Conservation (phyloP, 371 early-diverging fungal species). For the Mortierella sp. region DNA sequence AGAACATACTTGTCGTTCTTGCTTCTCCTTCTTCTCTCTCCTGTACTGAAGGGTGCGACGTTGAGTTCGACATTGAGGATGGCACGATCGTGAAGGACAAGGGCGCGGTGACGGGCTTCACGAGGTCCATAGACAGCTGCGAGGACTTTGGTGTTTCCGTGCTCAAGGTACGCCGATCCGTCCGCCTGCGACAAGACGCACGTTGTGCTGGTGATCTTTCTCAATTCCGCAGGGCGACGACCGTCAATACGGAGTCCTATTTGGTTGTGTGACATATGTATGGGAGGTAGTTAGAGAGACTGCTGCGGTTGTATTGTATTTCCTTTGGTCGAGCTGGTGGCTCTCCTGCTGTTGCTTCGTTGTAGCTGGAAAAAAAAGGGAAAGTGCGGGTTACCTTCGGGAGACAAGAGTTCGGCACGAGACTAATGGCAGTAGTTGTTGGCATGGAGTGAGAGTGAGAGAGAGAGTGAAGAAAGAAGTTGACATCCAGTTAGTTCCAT, state of each 20-base stretch:
- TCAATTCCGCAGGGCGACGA: slow-evolving; percentile 90
- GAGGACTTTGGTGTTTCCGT: slow-evolving; percentile 95
- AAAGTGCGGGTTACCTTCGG: slow-evolving; percentile 67
- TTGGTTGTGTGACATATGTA: no score
- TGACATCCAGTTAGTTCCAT: neutral
- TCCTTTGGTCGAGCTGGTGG: neutral
- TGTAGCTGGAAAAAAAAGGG: neutral
- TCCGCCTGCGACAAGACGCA: slow-evolving; percentile 89
- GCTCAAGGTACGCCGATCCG: slow-evolving; percentile 95
- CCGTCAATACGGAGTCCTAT: slow-evolving; percentile 94
- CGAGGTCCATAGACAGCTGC: slow-evolving; percentile 95
- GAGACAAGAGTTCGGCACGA: slow-evolving; percentile 73
- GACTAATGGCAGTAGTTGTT: slow-evolving; percentile 60
- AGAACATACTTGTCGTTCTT: slow-evolving; percentile 86
- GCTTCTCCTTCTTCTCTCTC: slow-evolving; percentile 86
- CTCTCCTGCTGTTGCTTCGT: neutral
- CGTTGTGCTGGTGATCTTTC: slow-evolving; percentile 85
- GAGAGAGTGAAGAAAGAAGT: neutral
- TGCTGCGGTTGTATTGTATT: neutral
- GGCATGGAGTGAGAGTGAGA: neutral
- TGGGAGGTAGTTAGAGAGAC: neutral
- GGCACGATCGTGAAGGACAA: slow-evolving; percentile 82
- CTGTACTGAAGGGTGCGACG: slow-evolving; percentile 92
- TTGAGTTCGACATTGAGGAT: slow-evolving; percentile 92
- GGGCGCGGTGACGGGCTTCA: slow-evolving; percentile 80